phyloP scores from a whole-genome alignment of 208 protist species.

The Crithidia sp. region DNA sequence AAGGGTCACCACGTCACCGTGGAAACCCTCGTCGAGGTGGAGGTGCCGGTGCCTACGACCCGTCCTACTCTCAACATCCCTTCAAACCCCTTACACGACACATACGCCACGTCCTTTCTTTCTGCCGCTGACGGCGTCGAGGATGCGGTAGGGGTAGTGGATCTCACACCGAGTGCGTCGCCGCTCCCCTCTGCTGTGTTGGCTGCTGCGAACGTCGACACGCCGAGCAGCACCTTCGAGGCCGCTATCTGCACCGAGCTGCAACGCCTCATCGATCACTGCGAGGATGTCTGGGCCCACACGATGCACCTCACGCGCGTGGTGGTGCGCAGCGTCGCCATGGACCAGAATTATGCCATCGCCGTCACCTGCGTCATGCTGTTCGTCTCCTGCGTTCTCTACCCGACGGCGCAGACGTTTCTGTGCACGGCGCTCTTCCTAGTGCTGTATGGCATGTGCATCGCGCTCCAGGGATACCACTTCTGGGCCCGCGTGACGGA shows the following conservation, averaged over 20 bases:
- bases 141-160: neutral
- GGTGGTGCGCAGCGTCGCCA: slow-evolving; percentile 48
- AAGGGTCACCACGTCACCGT: slow-evolving; percentile 24
- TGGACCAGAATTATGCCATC: slow-evolving; percentile 67
- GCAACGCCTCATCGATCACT: slow-evolving; percentile 50
- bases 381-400: slow-evolving; percentile 59
- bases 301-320: slow-evolving; percentile 51
- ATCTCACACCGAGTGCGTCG: neutral
- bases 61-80: too few species aligned
- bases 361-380: slow-evolving; percentile 74
- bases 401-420: slow-evolving; percentile 52
- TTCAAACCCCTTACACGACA: neutral
- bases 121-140: neutral
- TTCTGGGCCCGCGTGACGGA: slow-evolving; percentile 83
- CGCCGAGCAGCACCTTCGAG: slow-evolving; percentile 76
- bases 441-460: slow-evolving; percentile 64
- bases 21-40: slow-evolving; percentile 3
- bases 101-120: neutral
- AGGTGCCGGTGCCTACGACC: neutral
- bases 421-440: slow-evolving; percentile 68
- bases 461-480: slow-evolving; percentile 68
- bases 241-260: slow-evolving; percentile 62
- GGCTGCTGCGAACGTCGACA: slow-evolving; percentile 29
- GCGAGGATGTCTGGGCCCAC: slow-evolving; percentile 38
- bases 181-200: slow-evolving; percentile 2